These are phyloP conservation scores for Heimioporus retisporus DNA, from an alignment of 1,284 basidiomycete genomes.

Conservation along the genomic window DNA sequence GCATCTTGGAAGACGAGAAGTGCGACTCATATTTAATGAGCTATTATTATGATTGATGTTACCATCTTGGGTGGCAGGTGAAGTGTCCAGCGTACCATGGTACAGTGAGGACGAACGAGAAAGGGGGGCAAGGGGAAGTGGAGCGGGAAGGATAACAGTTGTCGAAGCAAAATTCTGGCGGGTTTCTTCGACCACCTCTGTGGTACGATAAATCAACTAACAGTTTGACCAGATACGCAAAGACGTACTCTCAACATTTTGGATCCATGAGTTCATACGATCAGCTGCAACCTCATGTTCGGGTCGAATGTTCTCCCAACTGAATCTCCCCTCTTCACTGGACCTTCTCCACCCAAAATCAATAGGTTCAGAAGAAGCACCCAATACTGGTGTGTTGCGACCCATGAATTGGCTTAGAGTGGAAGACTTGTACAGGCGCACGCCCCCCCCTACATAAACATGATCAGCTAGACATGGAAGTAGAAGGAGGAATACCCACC, in stretches of 20 bases:
- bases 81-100: conserved; percentile 25
- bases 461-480: conserved; percentile 6
- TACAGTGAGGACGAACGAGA: conserved; percentile 58
- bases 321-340: conserved; percentile 44
- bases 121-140: conserved; percentile 66
- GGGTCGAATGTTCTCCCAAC: conserved; percentile 45
- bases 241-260: conserved; percentile 80
- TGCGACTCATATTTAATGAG: conserved; percentile 46
- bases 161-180: conserved; percentile 72
- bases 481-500: conserved; percentile 52
- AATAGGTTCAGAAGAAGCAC: conserved; percentile 40
- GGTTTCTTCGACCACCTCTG: conserved; percentile 83
- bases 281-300: conserved; percentile 60
- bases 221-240: background rate
- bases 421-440: conserved; percentile 63
- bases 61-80: conserved; percentile 8
- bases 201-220: conserved; percentile 22
- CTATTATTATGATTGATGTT: conserved; percentile 5
- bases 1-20: conserved; percentile 66
- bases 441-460: conserved; percentile 52
- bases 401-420: conserved; percentile 54
- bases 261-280: conserved; percentile 81
- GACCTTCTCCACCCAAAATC: conserved; percentile 46
- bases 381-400: conserved; percentile 54
- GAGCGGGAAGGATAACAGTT: conserved; percentile 57